These are phyloP conservation scores for Pestalotiopsis fici DNA, from an alignment of 2,329 filamentous ascomycete species.

Conservation along the genomic window DNA sequence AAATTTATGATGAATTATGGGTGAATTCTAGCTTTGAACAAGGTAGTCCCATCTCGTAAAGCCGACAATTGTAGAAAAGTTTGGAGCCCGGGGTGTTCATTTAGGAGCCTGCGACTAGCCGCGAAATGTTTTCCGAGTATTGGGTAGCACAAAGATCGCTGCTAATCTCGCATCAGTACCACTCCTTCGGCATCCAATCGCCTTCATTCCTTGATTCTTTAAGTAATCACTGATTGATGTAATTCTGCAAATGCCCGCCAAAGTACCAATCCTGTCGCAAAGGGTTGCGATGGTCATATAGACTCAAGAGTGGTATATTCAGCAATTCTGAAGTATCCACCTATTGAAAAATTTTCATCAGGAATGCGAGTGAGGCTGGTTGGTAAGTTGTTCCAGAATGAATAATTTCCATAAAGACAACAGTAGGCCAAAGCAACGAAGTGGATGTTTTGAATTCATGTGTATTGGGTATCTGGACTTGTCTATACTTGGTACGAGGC, in stretches of 20 bases:
- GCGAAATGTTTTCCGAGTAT: neutral
- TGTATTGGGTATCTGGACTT: neutral
- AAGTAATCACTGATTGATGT: too few relatives aligned
- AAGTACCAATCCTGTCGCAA: too few relatives aligned
- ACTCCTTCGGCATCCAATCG: neutral
- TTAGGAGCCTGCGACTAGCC: neutral
- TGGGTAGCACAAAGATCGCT: neutral
- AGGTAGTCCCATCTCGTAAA: neutral
- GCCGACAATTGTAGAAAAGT: neutral
- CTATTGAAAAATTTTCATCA: too few relatives aligned
- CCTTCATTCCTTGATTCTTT: neutral
- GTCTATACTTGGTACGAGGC: neutral
- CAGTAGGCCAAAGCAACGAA: neutral
- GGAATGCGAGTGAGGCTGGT: too few relatives aligned
- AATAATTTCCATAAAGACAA: neutral
- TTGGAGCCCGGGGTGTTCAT: neutral
- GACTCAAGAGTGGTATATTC: too few relatives aligned
- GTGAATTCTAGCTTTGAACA: too few relatives aligned
- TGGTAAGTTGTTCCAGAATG: neutral
- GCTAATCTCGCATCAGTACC: neutral
- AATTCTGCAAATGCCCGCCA: neutral
- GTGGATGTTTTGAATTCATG: neutral
- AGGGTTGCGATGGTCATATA: too few relatives aligned
- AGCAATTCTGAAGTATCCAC: too few relatives aligned
- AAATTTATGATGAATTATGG: too few relatives aligned